Evolutionary conservation across 2,329 filamentous ascomycete genomes (phyloP).

Genomic region (Fusarium verrucosum): DNA sequence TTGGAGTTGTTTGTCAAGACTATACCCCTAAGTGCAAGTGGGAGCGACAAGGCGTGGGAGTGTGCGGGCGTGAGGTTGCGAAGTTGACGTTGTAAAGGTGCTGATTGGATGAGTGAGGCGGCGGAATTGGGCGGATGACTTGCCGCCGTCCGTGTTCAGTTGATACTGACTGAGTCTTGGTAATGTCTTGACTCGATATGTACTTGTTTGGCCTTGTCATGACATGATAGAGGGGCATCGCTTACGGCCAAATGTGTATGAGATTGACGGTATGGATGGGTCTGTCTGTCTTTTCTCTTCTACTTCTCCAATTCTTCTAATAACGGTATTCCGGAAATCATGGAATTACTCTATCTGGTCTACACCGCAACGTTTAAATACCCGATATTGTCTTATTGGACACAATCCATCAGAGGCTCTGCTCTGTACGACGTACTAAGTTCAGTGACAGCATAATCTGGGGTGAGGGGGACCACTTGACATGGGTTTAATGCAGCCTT

Average conservation of each 20-base stretch:
- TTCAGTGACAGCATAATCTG: constrained; percentile 28
- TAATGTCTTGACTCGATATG: constrained; percentile 28
- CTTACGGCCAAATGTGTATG: constrained; percentile 5
- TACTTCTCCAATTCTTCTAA: constrained; percentile 1
- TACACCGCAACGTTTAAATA: constrained; percentile 22
- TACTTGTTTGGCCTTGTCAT: constrained; percentile 11
- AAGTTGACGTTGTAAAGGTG: constrained; percentile 12
- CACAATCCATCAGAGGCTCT: constrained; percentile 34
- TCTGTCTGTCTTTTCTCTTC: too few species aligned
- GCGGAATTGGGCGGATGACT: constrained; percentile 23
- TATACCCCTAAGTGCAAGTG: constrained; percentile 69
- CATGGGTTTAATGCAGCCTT: constrained; percentile 29
- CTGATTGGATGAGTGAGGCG: constrained; percentile 7
- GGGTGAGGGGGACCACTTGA: constrained; percentile 28
- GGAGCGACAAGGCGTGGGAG: constrained; percentile 49
- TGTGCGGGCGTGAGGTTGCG: constrained; percentile 29
- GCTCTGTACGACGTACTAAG: constrained; percentile 9
- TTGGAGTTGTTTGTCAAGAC: constrained; percentile 44
- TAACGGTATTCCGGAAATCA: background rate
- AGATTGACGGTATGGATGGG: background rate
- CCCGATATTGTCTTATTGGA: constrained; percentile 5
- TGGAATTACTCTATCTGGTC: constrained; percentile 25
- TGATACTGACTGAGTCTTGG: background rate
- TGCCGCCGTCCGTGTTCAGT: constrained; percentile 24
- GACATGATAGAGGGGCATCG: constrained; percentile 25